These are phyloP conservation scores for Stephanodiscus minutulus DNA, from an alignment of 108 stramenopile species.

Conservation along the genomic window DNA sequence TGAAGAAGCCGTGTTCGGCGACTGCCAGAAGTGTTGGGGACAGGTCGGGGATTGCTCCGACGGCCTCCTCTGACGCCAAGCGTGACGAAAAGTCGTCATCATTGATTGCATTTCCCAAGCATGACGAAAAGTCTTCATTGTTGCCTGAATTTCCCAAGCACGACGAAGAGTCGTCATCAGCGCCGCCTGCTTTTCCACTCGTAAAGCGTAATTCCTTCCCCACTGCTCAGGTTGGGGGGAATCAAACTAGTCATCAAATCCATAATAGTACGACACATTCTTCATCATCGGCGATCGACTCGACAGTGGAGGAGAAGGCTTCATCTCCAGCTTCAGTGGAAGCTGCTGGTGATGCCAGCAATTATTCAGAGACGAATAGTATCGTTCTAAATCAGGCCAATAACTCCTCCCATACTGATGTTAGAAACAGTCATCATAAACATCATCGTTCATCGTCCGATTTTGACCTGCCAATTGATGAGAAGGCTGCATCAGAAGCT, in stretches of 20 bases:
- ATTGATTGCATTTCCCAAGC: too few relatives aligned
- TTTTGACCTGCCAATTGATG: not conserved
- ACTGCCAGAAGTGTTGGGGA: not conserved
- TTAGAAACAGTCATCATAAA: too few relatives aligned
- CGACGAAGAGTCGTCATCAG: too few relatives aligned
- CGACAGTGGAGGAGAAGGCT: not conserved
- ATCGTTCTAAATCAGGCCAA: too few relatives aligned
- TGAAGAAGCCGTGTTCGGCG: conserved; percentile 21
- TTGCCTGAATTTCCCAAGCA: not conserved
- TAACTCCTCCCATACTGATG: too few relatives aligned
- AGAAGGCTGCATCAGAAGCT: not conserved
- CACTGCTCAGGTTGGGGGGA: not conserved
- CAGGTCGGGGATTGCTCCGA: not conserved
- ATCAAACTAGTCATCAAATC: not conserved
- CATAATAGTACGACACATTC: not conserved
- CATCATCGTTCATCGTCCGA: not conserved
- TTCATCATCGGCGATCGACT: not conserved
- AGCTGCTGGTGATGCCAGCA: too few relatives aligned
- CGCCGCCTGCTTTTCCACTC: too few relatives aligned
- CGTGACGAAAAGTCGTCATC: too few relatives aligned
- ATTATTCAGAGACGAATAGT: too few relatives aligned
- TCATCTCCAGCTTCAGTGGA: not conserved
- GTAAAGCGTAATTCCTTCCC: not conserved
- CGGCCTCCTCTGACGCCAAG: not conserved
- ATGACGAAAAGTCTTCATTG: too few relatives aligned